phyloP scores from a whole-genome alignment of 2,329 filamentous ascomycete species.

The Curvularia hawaiiensis region DNA sequence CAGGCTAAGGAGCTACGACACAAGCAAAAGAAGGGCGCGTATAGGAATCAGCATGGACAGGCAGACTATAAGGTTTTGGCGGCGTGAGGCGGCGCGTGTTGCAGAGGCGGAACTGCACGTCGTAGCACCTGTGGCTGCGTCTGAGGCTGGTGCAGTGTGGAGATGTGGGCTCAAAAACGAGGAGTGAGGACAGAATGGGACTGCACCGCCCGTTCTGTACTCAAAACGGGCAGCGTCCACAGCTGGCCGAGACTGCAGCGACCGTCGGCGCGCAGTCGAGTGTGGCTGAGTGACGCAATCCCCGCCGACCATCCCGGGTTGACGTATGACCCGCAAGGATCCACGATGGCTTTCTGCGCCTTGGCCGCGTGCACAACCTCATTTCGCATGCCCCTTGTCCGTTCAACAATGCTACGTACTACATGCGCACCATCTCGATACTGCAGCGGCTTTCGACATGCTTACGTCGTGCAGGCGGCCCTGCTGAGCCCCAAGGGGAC shows the following conservation, averaged over 20 bases:
- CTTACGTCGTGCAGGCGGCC: not conserved
- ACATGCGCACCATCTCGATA: not conserved
- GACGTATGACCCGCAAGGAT: conserved; percentile 5
- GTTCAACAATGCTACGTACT: not conserved
- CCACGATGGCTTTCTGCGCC: conserved; percentile 5
- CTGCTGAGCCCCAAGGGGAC: not conserved
- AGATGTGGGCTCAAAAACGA: conserved; percentile 15
- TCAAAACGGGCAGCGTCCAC: conserved; percentile 18
- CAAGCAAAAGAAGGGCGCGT: conserved; percentile 7
- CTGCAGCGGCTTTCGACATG: not conserved
- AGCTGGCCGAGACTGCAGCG: conserved; percentile 25
- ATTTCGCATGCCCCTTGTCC: not conserved
- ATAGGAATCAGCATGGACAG: conserved; percentile 5
- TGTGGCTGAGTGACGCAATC: conserved; percentile 32
- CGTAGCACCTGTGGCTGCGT: conserved; percentile 30
- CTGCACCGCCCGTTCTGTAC: conserved; percentile 20
- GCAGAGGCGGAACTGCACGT: conserved; percentile 29
- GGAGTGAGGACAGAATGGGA: conserved; percentile 15
- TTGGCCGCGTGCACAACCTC: conserved; percentile 15
- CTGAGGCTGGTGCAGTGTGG: conserved; percentile 30
- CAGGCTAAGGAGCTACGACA: conserved; percentile 14
- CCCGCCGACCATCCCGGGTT: conserved; percentile 17
- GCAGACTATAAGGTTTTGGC: conserved; percentile 6
- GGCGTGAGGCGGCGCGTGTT: conserved; percentile 32
- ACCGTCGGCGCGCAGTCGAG: conserved; percentile 20